These are phyloP conservation scores for Termitomyces sp. DNA, from an alignment of 768 basidiomycete species.

Conservation along the genomic window DNA sequence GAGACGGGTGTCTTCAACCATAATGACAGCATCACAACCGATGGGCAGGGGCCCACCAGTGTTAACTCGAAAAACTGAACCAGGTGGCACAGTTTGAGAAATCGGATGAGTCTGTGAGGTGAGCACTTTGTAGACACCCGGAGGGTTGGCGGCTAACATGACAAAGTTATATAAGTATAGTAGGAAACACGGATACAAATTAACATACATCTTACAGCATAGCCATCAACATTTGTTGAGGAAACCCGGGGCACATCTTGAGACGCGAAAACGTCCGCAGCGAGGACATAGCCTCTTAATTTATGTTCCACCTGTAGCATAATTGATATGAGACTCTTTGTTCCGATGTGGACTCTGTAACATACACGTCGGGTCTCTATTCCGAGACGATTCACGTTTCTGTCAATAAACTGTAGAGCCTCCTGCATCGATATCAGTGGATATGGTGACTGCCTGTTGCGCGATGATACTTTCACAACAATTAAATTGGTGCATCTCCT, in stretches of 20 bases:
- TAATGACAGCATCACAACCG: conserved; percentile 76
- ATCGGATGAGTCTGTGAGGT: conserved; percentile 50
- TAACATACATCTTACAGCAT: conserved; percentile 68
- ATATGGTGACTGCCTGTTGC: conserved; percentile 76
- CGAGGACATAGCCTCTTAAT: conserved; percentile 67
- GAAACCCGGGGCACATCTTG: conserved; percentile 55
- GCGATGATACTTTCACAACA: conserved; percentile 48
- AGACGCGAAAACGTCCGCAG: conserved; percentile 66
- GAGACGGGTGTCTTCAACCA: conserved; percentile 89
- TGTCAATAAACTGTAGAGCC: conserved; percentile 54
- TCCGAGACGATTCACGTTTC: conserved; percentile 39
- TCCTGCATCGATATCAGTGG: conserved; percentile 61
- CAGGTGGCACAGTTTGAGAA: conserved; percentile 40
- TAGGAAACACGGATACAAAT: background rate
- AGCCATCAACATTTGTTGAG: conserved; percentile 87
- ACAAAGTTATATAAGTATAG: background rate
- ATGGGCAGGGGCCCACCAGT: conserved; percentile 79
- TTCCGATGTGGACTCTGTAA: background rate
- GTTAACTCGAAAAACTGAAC: conserved; percentile 71
- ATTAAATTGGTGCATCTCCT: background rate
- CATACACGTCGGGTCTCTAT: conserved; percentile 38
- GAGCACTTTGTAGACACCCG: conserved; percentile 64
- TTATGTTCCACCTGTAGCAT: conserved; percentile 47
- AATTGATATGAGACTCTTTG: background rate
- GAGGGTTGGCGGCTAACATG: conserved; percentile 56